Percentiles rank a stretch among this genome's conserved stretches.
Evolutionary conservation across 805 yeast genomes (phyloP).

Genomic region (Nakazawaea wickerhamii): DNA sequence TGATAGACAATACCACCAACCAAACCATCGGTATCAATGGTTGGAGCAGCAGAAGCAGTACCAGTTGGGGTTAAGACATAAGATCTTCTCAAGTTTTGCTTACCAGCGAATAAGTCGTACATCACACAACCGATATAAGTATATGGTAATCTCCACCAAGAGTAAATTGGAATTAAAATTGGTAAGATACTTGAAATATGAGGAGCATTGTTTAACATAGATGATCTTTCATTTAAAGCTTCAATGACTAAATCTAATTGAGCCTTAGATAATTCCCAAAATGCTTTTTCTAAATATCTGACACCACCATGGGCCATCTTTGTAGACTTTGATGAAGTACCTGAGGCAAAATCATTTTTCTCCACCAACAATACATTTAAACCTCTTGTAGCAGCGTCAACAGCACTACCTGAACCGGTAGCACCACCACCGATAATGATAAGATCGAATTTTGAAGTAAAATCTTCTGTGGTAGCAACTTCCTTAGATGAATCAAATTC

Average conservation of each 20-base stretch:
- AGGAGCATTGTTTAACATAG: conserved; percentile 86
- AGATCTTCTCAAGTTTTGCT: conserved; percentile 74
- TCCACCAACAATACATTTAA: conserved; percentile 84
- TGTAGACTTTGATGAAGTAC: conserved; percentile 90
- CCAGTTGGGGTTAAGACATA: conserved; percentile 63
- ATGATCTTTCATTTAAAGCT: conserved; percentile 82
- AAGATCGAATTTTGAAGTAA: conserved; percentile 62
- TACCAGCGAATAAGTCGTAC: conserved; percentile 91
- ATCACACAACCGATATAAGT: conserved; percentile 86
- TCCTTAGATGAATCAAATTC: conserved; percentile 13
- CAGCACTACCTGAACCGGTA: conserved; percentile 87
- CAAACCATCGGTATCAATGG: conserved; percentile 70
- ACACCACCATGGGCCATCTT: conserved; percentile 98
- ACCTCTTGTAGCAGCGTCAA: conserved; percentile 89
- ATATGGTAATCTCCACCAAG: conserved; percentile 94
- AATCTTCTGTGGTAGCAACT: conserved; percentile 21
- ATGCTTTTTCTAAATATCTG: conserved; percentile 89
- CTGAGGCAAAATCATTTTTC: conserved; percentile 84
- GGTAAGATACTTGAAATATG: conserved; percentile 84
- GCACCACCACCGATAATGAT: conserved; percentile 95
- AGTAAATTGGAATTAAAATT: conserved; percentile 92
- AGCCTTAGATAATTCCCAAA: conserved; percentile 84
- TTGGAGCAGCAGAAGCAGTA: conserved; percentile 76
- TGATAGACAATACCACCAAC: conserved; percentile 92
- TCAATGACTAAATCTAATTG: conserved; percentile 87